phyloP scores from a whole-genome alignment of 164 flowering plant species.

The Vitis labrusca region DNA sequence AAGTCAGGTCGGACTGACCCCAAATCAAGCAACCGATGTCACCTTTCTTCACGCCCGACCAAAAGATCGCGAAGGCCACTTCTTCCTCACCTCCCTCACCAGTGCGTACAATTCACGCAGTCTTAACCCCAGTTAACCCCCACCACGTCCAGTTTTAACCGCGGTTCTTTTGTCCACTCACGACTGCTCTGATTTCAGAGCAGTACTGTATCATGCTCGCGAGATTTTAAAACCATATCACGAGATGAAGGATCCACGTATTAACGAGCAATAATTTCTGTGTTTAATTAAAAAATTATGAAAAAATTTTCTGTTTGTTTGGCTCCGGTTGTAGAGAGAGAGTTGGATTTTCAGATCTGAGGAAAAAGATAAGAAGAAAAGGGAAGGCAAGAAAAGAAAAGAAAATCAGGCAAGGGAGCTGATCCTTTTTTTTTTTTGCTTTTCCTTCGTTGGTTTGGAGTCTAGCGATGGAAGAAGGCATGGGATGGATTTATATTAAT shows the following conservation, averaged over 20 bases:
- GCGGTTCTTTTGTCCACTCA: constrained; percentile 2
- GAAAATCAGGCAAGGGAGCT: background rate
- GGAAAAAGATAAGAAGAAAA: constrained; percentile 4
- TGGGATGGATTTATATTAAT: too few species aligned
- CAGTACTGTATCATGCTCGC: background rate
- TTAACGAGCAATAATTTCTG: background rate
- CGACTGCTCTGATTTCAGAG: constrained; percentile 17
- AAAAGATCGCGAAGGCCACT: background rate
- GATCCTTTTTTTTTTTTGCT: background rate
- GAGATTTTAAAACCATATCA: constrained; percentile 3
- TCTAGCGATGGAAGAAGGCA: too few species aligned
- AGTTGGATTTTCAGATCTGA: background rate
- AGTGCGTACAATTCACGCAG: background rate
- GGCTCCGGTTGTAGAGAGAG: constrained; percentile 3
- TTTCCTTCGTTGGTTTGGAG: background rate
- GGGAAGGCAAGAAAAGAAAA: background rate
- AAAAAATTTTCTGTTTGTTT: background rate
- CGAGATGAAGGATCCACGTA: background rate
- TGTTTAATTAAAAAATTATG: background rate
- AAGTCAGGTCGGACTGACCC: background rate
- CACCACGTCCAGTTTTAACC: constrained; percentile 3
- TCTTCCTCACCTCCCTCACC: background rate
- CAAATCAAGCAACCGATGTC: background rate
- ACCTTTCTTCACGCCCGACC: background rate
- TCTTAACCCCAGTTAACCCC: background rate